These are phyloP conservation scores for Monosporascus sp. DNA, from an alignment of 2,329 filamentous ascomycete genomes.

Conservation along the genomic window DNA sequence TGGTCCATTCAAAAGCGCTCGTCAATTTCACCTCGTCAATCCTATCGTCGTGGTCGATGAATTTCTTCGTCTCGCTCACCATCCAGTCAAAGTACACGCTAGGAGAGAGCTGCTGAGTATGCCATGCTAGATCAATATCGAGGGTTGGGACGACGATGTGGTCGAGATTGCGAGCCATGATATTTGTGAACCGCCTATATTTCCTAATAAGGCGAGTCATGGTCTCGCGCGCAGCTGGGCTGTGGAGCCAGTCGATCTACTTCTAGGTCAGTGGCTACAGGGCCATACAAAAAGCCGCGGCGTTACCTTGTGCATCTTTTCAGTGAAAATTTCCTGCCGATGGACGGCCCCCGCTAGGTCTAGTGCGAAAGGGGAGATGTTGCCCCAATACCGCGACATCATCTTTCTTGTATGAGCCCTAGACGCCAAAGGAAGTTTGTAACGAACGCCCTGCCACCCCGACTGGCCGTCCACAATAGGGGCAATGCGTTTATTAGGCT, in stretches of 20 bases:
- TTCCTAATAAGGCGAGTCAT: conserved; percentile 61
- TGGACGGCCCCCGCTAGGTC: conserved; percentile 62
- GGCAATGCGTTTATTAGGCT: conserved; percentile 19
- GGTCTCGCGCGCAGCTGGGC: conserved; percentile 56
- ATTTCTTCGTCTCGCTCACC: conserved; percentile 39
- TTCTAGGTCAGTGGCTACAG: neutral
- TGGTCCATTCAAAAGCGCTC: conserved; percentile 66
- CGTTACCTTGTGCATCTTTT: conserved; percentile 61
- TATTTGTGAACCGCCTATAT: conserved; percentile 56
- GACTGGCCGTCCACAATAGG: conserved; percentile 36
- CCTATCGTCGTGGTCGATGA: conserved; percentile 82
- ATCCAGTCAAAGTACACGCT: conserved; percentile 57
- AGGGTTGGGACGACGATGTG: conserved; percentile 62
- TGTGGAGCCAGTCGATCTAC: conserved; percentile 70
- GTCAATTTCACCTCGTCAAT: conserved; percentile 63
- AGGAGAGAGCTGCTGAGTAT: conserved; percentile 72
- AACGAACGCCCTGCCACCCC: conserved; percentile 13
- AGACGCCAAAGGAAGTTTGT: conserved; percentile 20
- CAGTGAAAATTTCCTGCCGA: conserved; percentile 59
- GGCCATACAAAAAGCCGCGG: neutral
- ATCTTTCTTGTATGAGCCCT: conserved; percentile 53
- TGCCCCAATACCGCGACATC: conserved; percentile 68
- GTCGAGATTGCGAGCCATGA: conserved; percentile 45
- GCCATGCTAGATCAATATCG: conserved; percentile 72
- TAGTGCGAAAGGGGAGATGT: conserved; percentile 57